Conservation (phyloP, 768 basidiomycete species). For the Naganishia randhawae region DNA sequence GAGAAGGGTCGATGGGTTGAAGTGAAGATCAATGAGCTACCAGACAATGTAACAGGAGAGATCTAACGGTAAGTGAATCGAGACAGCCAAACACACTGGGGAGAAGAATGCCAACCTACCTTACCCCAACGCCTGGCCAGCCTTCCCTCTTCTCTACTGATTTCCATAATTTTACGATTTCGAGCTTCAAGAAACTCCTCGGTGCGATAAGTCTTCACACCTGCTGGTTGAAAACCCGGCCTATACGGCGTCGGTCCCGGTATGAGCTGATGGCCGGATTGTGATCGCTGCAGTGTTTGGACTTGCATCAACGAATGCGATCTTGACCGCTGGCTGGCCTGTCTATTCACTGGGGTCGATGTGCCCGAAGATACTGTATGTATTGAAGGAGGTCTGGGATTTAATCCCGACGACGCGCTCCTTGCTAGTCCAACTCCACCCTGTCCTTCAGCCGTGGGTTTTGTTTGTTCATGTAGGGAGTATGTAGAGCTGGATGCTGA, state of each 20-base stretch:
- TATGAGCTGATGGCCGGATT: constrained; percentile 22
- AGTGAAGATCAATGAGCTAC: constrained; percentile 55
- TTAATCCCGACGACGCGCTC: neutral
- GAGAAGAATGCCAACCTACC: constrained; percentile 55
- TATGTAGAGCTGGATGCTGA: constrained; percentile 15
- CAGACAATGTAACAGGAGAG: neutral
- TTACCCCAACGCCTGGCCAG: constrained; percentile 84
- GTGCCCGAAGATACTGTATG: neutral
- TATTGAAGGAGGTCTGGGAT: neutral
- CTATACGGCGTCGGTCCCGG: constrained; percentile 59
- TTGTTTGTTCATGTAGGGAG: constrained; percentile 6
- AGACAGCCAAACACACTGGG: too few relatives aligned
- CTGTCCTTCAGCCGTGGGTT: neutral
- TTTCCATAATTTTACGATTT: constrained; percentile 51
- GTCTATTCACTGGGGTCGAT: neutral
- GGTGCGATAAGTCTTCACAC: constrained; percentile 72
- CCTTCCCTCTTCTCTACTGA: constrained; percentile 74
- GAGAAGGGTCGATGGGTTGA: constrained; percentile 46
- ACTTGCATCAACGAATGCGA: constrained; percentile 18
- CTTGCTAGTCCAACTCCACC: neutral
- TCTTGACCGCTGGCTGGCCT: neutral
- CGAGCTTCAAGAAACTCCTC: constrained; percentile 66
- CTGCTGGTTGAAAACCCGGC: constrained; percentile 89
- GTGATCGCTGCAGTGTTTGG: constrained; percentile 9
- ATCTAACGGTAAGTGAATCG: too few relatives aligned